Percentiles rank a stretch among this genome's conserved stretches.
phyloP scores from a whole-genome alignment of 805 yeast species.

The Wickerhamiella kurtzmanii region DNA sequence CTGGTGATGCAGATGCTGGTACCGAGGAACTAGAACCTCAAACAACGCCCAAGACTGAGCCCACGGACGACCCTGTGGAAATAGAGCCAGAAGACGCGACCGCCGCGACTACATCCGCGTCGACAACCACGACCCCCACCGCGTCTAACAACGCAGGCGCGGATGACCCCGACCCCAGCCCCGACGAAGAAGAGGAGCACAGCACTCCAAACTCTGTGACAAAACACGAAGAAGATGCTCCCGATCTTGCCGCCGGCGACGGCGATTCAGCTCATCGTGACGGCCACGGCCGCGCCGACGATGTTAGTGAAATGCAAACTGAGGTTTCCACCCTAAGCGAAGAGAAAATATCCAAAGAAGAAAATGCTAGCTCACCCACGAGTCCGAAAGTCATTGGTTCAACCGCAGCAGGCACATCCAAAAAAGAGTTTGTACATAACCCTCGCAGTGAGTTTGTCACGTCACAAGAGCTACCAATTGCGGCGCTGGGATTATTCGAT shows the following conservation, averaged over 20 bases:
- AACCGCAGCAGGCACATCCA: slow-evolving; percentile 2
- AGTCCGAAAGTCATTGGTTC: not conserved
- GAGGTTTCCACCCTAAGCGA: not conserved
- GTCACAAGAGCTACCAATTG: slow-evolving; percentile 52
- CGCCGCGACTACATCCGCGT: not conserved
- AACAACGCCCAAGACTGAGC: too few species aligned
- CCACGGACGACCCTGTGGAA: too few species aligned
- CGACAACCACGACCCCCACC: not conserved
- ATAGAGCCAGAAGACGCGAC: too few species aligned
- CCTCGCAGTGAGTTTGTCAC: slow-evolving; percentile 67
- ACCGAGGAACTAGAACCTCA: too few species aligned
- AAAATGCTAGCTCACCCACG: not conserved
- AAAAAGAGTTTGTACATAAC: slow-evolving; percentile 35
- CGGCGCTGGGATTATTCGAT: slow-evolving; percentile 54
- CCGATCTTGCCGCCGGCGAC: too few species aligned
- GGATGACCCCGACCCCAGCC: not conserved
- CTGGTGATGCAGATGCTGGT: too few species aligned
- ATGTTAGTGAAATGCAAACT: not conserved
- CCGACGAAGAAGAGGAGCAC: not conserved
- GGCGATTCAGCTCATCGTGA: slow-evolving; percentile 1
- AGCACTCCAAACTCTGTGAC: not conserved
- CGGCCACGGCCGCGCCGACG: not conserved
- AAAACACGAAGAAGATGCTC: not conserved
- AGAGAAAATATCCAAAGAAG: not conserved
- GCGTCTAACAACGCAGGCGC: not conserved